Evolutionary conservation across 148 eudicot genomes (phyloP).

Genomic region (Chenopodium quinoa): DNA sequence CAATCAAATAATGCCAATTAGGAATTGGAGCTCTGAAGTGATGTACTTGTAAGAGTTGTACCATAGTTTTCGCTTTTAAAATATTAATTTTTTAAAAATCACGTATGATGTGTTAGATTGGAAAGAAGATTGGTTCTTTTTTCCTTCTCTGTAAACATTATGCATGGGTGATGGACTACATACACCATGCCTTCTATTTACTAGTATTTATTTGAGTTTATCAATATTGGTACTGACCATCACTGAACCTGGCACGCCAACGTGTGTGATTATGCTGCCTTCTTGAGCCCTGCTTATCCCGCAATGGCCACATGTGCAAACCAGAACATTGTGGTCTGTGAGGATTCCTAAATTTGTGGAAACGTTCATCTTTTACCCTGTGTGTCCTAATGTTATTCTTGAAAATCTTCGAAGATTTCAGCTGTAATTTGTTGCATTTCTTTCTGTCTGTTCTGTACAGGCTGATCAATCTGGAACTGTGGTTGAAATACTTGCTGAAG

Average conservation of each 20-base stretch:
- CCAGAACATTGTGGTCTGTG: too few relatives aligned
- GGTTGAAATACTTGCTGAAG: constrained; percentile 48
- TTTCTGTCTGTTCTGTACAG: constrained; percentile 22
- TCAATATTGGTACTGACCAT: background rate
- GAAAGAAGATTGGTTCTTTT: background rate
- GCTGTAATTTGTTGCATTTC: background rate
- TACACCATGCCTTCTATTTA: background rate
- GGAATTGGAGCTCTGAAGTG: too few relatives aligned
- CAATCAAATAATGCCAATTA: too few relatives aligned
- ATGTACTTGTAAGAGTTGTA: too few relatives aligned
- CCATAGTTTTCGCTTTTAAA: too few relatives aligned
- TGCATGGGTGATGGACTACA: background rate
- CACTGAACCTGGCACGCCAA: background rate
- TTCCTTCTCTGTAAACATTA: background rate
- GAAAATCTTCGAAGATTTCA: background rate
- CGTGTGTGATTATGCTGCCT: background rate
- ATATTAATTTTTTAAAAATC: too few relatives aligned
- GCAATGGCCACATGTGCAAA: background rate
- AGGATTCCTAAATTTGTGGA: background rate
- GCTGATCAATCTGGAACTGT: constrained; percentile 59
- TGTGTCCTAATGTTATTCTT: background rate
- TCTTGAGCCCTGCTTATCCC: background rate
- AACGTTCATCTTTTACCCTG: background rate
- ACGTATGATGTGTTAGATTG: background rate
- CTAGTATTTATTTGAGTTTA: background rate